These are phyloP conservation scores for Starmera pachycereana DNA, from an alignment of 805 yeast genomes.

Conservation along the genomic window DNA sequence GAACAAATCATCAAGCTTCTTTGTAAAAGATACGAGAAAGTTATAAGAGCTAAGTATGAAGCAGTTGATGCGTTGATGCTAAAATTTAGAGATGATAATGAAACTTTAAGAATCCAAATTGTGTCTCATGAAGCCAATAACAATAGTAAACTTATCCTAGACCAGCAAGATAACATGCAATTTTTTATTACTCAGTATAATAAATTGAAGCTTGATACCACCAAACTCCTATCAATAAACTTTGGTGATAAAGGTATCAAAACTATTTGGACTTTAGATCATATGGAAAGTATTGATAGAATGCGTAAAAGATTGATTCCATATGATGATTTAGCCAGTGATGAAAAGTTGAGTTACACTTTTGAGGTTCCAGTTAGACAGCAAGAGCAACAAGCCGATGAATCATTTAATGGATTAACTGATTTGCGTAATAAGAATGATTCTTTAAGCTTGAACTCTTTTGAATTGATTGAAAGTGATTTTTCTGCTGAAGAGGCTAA, in stretches of 20 bases:
- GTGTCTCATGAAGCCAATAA: conserved; percentile 35
- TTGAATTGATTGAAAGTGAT: conserved; percentile 35
- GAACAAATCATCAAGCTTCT: conserved; percentile 8
- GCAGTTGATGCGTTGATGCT: conserved; percentile 9
- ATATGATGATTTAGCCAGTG: conserved; percentile 36
- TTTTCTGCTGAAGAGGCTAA: conserved; percentile 20
- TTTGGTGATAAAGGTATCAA: conserved; percentile 12
- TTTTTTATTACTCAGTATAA: conserved; percentile 39
- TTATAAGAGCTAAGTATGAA: conserved; percentile 16
- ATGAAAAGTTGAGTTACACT: conserved; percentile 32
- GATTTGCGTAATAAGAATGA: conserved; percentile 4
- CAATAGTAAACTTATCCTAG: conserved; percentile 48
- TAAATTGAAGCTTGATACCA: conserved; percentile 32
- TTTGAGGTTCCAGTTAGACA: conserved; percentile 28
- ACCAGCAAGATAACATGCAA: conserved; percentile 48
- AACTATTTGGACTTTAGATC: conserved; percentile 43
- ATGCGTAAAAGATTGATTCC: conserved; percentile 54
- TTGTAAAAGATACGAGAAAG: conserved; percentile 8
- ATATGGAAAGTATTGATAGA: conserved; percentile 59
- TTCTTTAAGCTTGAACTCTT: conserved; percentile 21
- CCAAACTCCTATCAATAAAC: conserved; percentile 21
- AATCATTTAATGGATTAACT: conserved; percentile 1
- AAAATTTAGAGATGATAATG: conserved; percentile 11
- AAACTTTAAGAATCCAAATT: conserved; percentile 10
- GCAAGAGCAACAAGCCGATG: conserved; percentile 5